phyloP scores from a whole-genome alignment of 352 stramenopile species.

The Pythium biforme region DNA sequence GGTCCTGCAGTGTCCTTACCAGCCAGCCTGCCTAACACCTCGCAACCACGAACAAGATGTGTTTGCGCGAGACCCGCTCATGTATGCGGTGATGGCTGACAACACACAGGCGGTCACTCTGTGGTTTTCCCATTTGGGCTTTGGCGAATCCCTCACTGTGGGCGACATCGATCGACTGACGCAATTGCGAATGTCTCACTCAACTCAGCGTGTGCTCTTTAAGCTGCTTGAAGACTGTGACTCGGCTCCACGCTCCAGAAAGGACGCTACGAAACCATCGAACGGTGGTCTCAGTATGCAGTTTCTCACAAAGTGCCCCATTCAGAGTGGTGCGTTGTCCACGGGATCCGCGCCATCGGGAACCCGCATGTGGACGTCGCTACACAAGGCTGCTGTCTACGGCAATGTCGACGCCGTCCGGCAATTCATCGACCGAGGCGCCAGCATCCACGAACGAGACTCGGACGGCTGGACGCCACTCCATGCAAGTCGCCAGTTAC shows the following conservation, averaged over 20 bases:
- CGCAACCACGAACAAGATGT: slow-evolving; percentile 24
- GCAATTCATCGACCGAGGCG: slow-evolving; percentile 41
- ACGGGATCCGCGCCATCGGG: background rate
- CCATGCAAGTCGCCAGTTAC: slow-evolving; percentile 36
- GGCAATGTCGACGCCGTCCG: slow-evolving; percentile 38
- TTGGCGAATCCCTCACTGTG: slow-evolving; percentile 15
- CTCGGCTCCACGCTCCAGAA: slow-evolving; percentile 2
- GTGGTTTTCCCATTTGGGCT: slow-evolving; percentile 31
- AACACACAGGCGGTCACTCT: slow-evolving; percentile 42
- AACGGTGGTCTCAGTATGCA: slow-evolving; percentile 37
- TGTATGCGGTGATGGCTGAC: slow-evolving; percentile 42
- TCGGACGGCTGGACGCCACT: slow-evolving; percentile 58
- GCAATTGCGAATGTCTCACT: slow-evolving; percentile 25
- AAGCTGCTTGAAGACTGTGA: slow-evolving; percentile 44
- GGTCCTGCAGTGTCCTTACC: no score
- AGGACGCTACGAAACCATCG: background rate
- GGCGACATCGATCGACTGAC: slow-evolving; percentile 37
- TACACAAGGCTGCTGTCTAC: slow-evolving; percentile 54
- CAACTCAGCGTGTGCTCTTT: slow-evolving; percentile 35
- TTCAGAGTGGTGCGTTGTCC: background rate
- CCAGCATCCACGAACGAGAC: slow-evolving; percentile 40
- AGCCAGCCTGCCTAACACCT: no score
- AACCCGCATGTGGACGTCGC: slow-evolving; percentile 19
- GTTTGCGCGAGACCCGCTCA: slow-evolving; percentile 44
- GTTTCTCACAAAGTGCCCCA: slow-evolving; percentile 32